Base-by-base conservation (phyloP, 106 monocot genomes). In the Alisma plantagoaquatica region DNA sequence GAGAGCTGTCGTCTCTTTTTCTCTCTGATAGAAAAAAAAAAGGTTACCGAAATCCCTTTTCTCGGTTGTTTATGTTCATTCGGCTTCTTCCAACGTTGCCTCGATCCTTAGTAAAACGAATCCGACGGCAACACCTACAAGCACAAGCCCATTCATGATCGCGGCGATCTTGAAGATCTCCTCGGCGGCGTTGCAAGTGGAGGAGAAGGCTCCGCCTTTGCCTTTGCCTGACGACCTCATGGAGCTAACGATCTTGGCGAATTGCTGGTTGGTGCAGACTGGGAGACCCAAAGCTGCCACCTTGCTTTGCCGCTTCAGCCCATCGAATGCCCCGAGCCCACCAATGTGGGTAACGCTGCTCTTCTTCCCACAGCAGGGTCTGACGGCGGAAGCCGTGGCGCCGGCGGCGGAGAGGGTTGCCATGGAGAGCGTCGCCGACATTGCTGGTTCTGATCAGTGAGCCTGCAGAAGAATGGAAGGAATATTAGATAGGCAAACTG, bases 161-260 rank as follows among this genome's bases (percentile, higher is more conserved):
- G 62, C 66, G 0, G 82, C 82, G 25, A 82, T 82, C 69, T 46
- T 65, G 70, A 77, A 77, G 35, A 82, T 82, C 68, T 82, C 82
- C 0, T 17, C 68, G 0, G 72, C 67, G 21, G 74, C 75, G 32
- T 63, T 71, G 67, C 63, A 71, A 22, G 67, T 68, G 28, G 75
- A 61, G n/a, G 71, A 59, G 33, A 67, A 47, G 9, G 75, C 70
- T 32, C 75, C 68, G 10, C 65, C 80, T 20, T 59, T 56, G 30
- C 51, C 66, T 46, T 50, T 61, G 21, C 46, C 46, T 31, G 10
- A 2, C n/a, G 58, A 21, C 67, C 29, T 70, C 31, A 66, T 32
- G 14, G 59, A 66, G 32, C 32, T 53, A 28, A 67, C 16, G 17
- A 77, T 44, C 71, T 19, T 62, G n/a, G 66, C 62, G 46, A 77